Base-by-base conservation (phyloP, 306 rosid species). In the Lathyrus oleraceus region DNA sequence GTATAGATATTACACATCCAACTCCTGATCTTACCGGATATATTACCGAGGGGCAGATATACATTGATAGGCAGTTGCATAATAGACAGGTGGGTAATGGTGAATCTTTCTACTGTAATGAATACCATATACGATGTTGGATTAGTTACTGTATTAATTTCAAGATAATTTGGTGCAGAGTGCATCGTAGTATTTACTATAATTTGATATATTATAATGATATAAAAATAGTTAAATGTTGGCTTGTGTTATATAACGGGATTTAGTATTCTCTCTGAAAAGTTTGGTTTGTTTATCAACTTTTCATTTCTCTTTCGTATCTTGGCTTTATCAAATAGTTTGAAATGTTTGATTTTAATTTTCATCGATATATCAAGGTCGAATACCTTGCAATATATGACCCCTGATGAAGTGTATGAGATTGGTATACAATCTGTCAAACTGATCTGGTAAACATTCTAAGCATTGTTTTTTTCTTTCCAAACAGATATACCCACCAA, bases 11-110 rank as follows among this genome's bases (percentile, higher is more conserved):
- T 76, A 95, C 99, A 3, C 99, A 95, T 73, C 99, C 99, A 7
- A 95, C 99, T 53, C 99, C 99, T 25, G 99, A 95, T 75, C 99
- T 95, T 76, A 95, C 99, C 0, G 99, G 99, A 78, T 95, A 95
- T 85, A 95, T 95, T 64, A 95, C 99, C 0, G 99, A 95, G 89
- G 99, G 99, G 71, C 99, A 95, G 85, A 89, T 95, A 38, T 95
- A 95, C 82, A 83, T 95, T 27, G 99, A 95, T 74, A 87, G 99
- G 84, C 99, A 95, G 83, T 85, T 95, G 83, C 61, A 91, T 9
- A 95, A 95, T 79, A 91, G 99, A 89, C 99, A 95, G 99, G 99
- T 87, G 45, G 57, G 71, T 53, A 54, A 70, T 23, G 64, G 54
- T 71, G 52, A 38, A 56, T 21, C 70, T 65, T 70, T 78, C 78